These are phyloP conservation scores for Fusarium sp. DNA, from an alignment of 2,329 filamentous ascomycete genomes.

Conservation along the genomic window DNA sequence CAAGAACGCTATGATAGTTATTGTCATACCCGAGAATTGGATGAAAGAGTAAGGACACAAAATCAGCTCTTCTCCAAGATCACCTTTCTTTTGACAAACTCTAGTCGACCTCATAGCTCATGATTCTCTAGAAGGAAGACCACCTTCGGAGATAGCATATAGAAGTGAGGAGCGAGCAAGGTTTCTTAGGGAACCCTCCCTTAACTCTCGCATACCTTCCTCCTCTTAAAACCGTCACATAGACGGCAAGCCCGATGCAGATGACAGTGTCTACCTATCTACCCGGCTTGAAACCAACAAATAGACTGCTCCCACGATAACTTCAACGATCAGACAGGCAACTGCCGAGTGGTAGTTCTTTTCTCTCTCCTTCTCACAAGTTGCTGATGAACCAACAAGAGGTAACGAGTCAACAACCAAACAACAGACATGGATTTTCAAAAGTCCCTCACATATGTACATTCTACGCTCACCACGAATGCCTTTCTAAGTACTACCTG, in stretches of 20 bases:
- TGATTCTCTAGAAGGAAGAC: neutral
- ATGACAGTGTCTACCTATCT: neutral
- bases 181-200: conserved; percentile 23
- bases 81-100: neutral
- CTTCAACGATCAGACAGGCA: neutral
- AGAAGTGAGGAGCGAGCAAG: neutral
- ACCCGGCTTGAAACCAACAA: neutral
- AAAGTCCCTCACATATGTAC: conserved; percentile 17
- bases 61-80: neutral
- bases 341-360: neutral
- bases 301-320: conserved; percentile 9
- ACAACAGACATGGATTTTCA: neutral
- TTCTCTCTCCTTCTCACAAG: neutral
- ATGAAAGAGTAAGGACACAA: neutral
- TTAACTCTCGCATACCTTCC: conserved; percentile 17
- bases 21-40: neutral
- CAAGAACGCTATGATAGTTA: neutral
- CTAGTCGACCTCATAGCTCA: neutral
- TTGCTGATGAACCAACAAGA: neutral
- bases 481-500: neutral
- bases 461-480: conserved; percentile 6
- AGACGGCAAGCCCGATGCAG: conserved; percentile 32
- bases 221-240: conserved; percentile 1
- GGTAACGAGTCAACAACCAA: neutral
- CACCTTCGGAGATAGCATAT: neutral